Evolutionary conservation across 2,329 filamentous ascomycete genomes (phyloP).

Genomic region (Graphium sp.): DNA sequence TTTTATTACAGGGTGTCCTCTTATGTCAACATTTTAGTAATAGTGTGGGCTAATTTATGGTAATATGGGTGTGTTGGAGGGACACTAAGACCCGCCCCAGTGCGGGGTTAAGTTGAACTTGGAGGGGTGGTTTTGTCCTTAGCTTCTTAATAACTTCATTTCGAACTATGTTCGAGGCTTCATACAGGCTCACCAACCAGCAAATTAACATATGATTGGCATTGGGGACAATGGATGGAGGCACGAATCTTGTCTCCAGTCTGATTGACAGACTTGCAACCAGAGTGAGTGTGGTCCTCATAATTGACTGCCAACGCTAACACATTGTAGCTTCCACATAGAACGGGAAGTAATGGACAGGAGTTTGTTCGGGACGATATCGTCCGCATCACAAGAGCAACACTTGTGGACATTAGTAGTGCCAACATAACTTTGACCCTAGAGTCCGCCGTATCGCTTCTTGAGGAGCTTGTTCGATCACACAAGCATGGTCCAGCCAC

Average conservation of each 20-base stretch:
- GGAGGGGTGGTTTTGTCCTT: too few species aligned
- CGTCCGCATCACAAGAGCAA: constrained; percentile 40
- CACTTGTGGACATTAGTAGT: constrained; percentile 42
- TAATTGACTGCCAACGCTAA: constrained; percentile 20
- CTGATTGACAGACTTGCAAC: constrained; percentile 41
- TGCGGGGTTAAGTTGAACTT: too few species aligned
- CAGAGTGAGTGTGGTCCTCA: constrained; percentile 29
- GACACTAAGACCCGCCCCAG: neutral
- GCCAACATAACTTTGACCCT: constrained; percentile 35
- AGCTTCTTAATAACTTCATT: too few species aligned
- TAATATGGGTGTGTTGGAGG: too few species aligned
- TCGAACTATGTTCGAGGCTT: neutral
- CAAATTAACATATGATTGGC: neutral
- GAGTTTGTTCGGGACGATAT: constrained; percentile 44
- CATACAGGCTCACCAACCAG: neutral
- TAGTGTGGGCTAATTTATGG: too few species aligned
- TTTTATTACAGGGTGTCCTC: too few species aligned
- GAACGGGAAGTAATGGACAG: constrained; percentile 38
- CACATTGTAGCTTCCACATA: constrained; percentile 43
- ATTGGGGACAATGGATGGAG: constrained; percentile 28
- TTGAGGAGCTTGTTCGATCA: constrained; percentile 40
- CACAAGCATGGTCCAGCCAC: constrained; percentile 33
- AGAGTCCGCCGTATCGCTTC: constrained; percentile 35
- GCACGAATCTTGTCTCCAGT: constrained; percentile 37
- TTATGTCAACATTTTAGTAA: too few species aligned